phyloP scores from a whole-genome alignment of 2,329 filamentous ascomycete species.

The Exophiala xenobiotica region DNA sequence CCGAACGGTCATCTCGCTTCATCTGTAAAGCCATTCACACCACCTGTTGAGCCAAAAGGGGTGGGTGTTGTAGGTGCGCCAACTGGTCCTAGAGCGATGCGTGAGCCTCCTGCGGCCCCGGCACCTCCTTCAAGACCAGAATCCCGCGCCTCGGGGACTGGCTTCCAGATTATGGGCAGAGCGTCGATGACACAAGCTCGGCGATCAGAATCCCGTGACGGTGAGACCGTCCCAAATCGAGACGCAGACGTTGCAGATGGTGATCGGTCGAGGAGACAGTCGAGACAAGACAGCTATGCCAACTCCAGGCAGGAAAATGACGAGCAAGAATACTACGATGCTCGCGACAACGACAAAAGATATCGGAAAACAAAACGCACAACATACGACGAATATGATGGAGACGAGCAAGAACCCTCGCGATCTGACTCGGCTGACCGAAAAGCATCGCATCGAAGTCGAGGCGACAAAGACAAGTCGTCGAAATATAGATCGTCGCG shows the following conservation, averaged over 20 bases:
- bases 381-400: slow-evolving; percentile 50
- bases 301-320: slow-evolving; percentile 11
- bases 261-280: slow-evolving; percentile 18
- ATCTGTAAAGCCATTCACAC: slow-evolving; percentile 32
- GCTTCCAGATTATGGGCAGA: slow-evolving; percentile 31
- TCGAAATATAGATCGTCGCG: slow-evolving; percentile 46
- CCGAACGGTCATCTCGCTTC: slow-evolving; percentile 32
- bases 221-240: slow-evolving; percentile 9
- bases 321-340: slow-evolving; percentile 22
- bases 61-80: slow-evolving; percentile 71
- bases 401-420: slow-evolving; percentile 46
- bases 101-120: slow-evolving; percentile 39
- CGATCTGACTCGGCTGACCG: slow-evolving; percentile 59
- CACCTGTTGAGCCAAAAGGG: slow-evolving; percentile 44
- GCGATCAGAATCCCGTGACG: slow-evolving; percentile 25
- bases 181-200: slow-evolving; percentile 23
- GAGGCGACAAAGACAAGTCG: slow-evolving; percentile 56
- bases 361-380: slow-evolving; percentile 35
- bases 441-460: slow-evolving; percentile 61
- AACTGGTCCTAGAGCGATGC: slow-evolving; percentile 91
- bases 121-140: slow-evolving; percentile 19
- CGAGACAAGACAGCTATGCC: slow-evolving; percentile 15
- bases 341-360: slow-evolving; percentile 28
- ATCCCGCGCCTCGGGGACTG: slow-evolving; percentile 22
- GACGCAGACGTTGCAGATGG: slow-evolving; percentile 47